Evolutionary conservation across 140 eudicot species (phyloP).

Genomic region (Oenanthe javanica): DNA sequence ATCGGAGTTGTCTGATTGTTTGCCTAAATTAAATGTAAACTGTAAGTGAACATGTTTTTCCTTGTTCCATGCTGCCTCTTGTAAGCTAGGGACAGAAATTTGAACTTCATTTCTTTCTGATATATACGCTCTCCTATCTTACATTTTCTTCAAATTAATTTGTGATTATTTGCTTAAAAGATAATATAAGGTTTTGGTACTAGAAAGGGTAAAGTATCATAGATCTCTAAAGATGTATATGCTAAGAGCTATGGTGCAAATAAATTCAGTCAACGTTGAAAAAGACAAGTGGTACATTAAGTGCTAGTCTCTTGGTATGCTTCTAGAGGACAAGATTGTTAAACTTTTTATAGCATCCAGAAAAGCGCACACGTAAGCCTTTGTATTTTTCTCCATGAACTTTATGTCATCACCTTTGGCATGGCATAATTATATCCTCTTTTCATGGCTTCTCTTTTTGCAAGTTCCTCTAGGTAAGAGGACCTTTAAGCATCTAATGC

Average conservation of each 20-base stretch:
- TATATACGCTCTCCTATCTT: background rate
- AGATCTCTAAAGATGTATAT: background rate
- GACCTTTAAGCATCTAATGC: background rate
- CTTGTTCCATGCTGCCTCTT: background rate
- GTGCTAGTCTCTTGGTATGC: background rate
- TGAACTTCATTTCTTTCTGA: background rate
- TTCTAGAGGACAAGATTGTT: background rate
- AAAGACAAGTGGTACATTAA: background rate
- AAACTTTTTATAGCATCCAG: background rate
- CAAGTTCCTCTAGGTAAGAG: background rate
- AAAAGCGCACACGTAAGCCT: background rate
- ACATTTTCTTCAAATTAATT: background rate
- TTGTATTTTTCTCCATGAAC: background rate
- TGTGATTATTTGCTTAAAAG: background rate
- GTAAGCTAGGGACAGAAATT: background rate
- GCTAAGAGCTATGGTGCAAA: background rate
- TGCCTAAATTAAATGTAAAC: conserved; percentile 45
- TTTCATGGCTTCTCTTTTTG: background rate
- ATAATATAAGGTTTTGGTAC: background rate
- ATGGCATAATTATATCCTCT: background rate
- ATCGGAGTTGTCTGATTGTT: conserved; percentile 32
- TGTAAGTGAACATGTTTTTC: conserved; percentile 35
- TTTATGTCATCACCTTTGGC: background rate
- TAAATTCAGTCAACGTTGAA: background rate
- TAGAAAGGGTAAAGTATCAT: background rate